Evolutionary conservation across 2,329 filamentous ascomycete species (phyloP).

Genomic region (Penicillium nordicum): DNA sequence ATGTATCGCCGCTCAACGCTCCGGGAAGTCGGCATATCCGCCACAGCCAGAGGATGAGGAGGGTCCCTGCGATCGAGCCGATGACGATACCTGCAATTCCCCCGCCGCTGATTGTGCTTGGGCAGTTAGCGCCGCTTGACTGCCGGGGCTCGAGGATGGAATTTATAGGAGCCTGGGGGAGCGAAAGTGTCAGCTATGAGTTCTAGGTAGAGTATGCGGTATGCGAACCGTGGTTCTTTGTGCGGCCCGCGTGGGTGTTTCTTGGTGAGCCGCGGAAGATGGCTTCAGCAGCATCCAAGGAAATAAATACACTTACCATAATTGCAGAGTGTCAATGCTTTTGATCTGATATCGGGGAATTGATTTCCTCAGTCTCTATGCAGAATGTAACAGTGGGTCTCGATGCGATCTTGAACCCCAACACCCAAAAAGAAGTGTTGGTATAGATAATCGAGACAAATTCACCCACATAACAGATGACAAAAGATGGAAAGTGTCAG

Average conservation of each 20-base stretch:
- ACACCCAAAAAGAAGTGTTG: neutral
- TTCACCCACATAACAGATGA: neutral
- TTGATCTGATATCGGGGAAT: neutral
- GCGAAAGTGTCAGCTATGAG: neutral
- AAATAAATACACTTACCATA: constrained; percentile 9
- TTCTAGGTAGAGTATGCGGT: neutral
- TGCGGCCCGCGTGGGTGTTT: neutral
- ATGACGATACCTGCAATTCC: constrained; percentile 42
- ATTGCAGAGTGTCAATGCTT: neutral
- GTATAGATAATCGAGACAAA: neutral
- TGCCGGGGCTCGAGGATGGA: constrained; percentile 23
- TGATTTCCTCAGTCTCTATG: neutral
- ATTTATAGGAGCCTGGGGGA: constrained; percentile 20
- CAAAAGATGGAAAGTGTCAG: neutral
- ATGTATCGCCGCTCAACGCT: constrained; percentile 18
- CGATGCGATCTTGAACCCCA: neutral
- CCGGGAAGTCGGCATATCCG: constrained; percentile 26
- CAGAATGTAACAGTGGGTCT: constrained; percentile 3
- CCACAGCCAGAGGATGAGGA: constrained; percentile 39
- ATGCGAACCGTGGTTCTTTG: constrained; percentile 11
- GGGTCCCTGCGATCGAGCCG: constrained; percentile 37
- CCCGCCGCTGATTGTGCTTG: constrained; percentile 33
- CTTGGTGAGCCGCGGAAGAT: constrained; percentile 1
- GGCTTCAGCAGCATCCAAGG: neutral
- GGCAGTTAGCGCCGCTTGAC: constrained; percentile 22